Percentiles rank a stretch among this genome's conserved stretches.
phyloP scores from a whole-genome alignment of 202 grass and related monocot species.

The Schoenoplectus tabernaemontani region DNA sequence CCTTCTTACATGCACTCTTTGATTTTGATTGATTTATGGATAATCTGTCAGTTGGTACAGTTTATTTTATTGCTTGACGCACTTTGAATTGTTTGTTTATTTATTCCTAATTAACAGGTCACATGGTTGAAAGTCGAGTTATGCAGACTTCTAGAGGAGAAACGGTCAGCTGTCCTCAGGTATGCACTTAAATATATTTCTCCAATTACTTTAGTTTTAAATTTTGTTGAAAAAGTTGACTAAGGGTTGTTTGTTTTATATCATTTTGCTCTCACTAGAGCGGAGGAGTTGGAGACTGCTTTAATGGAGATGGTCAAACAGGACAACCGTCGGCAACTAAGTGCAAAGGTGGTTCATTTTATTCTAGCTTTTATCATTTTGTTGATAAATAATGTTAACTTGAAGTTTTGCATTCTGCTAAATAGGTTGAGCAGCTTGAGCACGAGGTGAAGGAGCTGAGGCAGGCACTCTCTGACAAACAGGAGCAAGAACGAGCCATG shows the following conservation, averaged over 20 bases:
- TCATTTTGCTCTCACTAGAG: constrained; percentile 41
- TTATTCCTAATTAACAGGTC: constrained; percentile 37
- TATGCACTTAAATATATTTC: constrained; percentile 27
- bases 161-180: constrained; percentile 88
- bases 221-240: not conserved
- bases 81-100: constrained; percentile 13
- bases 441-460: constrained; percentile 64
- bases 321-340: constrained; percentile 85
- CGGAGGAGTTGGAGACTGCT: constrained; percentile 95
- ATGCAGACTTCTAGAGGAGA: constrained; percentile 83
- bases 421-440: constrained; percentile 89
- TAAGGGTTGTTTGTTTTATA: not conserved
- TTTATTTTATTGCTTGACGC: not conserved
- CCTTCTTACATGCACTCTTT: constrained; percentile 14
- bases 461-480: constrained; percentile 73
- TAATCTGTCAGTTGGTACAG: not conserved
- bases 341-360: constrained; percentile 61
- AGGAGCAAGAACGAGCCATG: constrained; percentile 97
- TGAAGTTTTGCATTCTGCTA: constrained; percentile 18
- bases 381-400: too few species aligned
- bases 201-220: not conserved
- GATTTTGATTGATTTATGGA: not conserved
- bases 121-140: constrained; percentile 88
- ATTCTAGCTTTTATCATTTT: constrained; percentile 20
- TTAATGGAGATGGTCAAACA: constrained; percentile 99